A percentile compares a stretch with the other conserved stretches of the same genome.
Conservation (phyloP, 108 stramenopile species). For the Nitzschia sp. region DNA sequence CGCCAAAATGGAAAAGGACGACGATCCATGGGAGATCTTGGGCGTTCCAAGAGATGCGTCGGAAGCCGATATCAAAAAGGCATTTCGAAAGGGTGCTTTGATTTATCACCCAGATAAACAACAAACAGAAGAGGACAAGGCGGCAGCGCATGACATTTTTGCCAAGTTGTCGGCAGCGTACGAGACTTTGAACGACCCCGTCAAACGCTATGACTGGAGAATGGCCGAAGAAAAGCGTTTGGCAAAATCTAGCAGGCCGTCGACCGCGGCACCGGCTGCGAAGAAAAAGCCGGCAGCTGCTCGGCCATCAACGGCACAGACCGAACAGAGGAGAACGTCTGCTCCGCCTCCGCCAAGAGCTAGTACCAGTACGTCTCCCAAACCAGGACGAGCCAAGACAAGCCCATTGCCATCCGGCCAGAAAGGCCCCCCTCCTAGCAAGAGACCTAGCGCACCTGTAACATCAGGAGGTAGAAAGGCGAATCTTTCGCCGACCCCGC, state of each 20-base stretch:
- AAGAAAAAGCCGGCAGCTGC: background rate
- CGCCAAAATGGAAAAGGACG: conserved; percentile 30
- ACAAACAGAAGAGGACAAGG: conserved; percentile 33
- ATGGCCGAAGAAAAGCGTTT: conserved; percentile 4
- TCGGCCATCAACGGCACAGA: background rate
- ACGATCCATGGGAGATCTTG: conserved; percentile 78
- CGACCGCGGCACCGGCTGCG: background rate
- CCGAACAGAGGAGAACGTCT: background rate
- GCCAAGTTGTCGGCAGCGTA: conserved; percentile 79
- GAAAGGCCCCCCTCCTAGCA: background rate
- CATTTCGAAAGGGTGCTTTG: conserved; percentile 63
- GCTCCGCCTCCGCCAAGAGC: background rate
- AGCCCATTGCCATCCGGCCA: background rate
- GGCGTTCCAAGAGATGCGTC: conserved; percentile 70
- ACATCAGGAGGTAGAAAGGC: background rate
- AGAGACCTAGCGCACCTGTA: background rate
- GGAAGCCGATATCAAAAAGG: conserved; percentile 71
- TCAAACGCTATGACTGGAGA: conserved; percentile 12
- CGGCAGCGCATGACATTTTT: conserved; percentile 41
- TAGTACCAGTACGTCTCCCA: no score
- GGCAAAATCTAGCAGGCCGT: background rate
- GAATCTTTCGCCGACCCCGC: background rate
- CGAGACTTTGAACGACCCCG: conserved; percentile 72
- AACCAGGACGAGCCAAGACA: background rate
- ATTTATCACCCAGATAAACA: conserved; percentile 77